A percentile compares a stretch with the other conserved stretches of the same genome.
Conservation (phyloP, 2,329 filamentous ascomycete species). For the Stachybotrys chlorohalonatus region DNA sequence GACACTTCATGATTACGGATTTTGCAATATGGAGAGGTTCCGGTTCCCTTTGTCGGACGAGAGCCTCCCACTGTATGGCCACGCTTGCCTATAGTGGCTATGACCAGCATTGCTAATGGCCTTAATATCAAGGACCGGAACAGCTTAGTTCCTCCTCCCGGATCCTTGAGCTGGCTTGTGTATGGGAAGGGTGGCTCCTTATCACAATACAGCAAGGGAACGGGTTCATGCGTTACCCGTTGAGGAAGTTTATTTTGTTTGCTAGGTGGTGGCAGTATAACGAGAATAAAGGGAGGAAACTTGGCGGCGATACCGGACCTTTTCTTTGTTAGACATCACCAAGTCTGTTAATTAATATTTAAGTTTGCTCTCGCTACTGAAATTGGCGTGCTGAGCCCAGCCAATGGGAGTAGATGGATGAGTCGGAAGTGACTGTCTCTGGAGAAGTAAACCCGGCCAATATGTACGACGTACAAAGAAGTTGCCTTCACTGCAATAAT, state of each 20-base stretch:
- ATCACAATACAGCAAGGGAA: background rate
- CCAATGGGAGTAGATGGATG: too few species aligned
- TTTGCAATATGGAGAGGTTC: constrained; percentile 40
- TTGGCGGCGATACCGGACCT: background rate
- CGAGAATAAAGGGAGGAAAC: background rate
- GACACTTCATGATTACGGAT: constrained; percentile 54
- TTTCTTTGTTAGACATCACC: background rate
- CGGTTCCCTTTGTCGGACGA: constrained; percentile 16
- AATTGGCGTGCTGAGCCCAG: too few species aligned
- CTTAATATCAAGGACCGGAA: background rate
- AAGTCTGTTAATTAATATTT: background rate
- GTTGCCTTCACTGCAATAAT: too few species aligned
- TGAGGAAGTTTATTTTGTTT: background rate
- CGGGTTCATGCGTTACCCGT: background rate
- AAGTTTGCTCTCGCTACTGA: background rate
- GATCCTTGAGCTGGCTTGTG: background rate
- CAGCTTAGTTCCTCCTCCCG: background rate
- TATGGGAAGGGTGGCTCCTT: background rate
- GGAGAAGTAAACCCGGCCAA: too few species aligned
- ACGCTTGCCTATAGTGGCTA: background rate
- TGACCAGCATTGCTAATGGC: background rate
- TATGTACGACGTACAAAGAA: too few species aligned
- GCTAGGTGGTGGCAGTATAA: background rate
- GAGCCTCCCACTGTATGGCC: constrained; percentile 1
- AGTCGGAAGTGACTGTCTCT: too few species aligned